Evolutionary conservation across 352 stramenopile species (phyloP), one percentile per base, ranked within the genome.

Genomic region (Phytophthora meadii): DNA sequence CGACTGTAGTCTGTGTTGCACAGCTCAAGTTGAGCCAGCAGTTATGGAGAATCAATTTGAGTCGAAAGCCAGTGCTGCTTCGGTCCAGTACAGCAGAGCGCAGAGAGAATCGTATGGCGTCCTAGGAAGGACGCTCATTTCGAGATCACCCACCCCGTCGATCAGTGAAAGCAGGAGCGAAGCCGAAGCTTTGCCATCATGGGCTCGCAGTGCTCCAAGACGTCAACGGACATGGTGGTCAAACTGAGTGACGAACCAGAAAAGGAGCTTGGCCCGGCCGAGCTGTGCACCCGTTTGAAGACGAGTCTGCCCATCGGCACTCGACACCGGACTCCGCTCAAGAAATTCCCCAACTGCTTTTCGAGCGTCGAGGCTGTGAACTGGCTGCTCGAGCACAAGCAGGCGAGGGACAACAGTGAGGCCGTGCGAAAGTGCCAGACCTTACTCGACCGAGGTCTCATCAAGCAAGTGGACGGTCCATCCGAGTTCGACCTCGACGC

Each of bases 331-430:
- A 72, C 83, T 51, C 56, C 86, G 49, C 81, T 90, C 53, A 89
- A 90, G 64, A 90, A 87, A 54, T 89, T 86, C 65, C 42, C 71
- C 22, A 78, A 90, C 62, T 90, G 83, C 64, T 92, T 92, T 69
- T 78, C 81, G 32, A 81, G 83, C 47, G 82, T 84, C 56, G 79
- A 90, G 51, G 81, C 81, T 19, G 83, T 90, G 39, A 70, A 88
- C 67, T 92, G 83, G 81, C 88, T 92, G 77, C 73, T 92, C 36
- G 69, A 89, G 68, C 79, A 86, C 65, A 84, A 84, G 70, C 80
- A 90, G 50, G 83, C 81, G 48, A 85, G 81, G 59, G 83, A 78
- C 14, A 76, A 81, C 25, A 72, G 65, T 42, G 80, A 90, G 57
- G 83, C 81, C 36, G 76, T 88, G 34, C 83, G 79, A 68, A 90